Evolutionary conservation across 768 basidiomycete genomes (phyloP).

Genomic region (Lactarius sanguifluus): DNA sequence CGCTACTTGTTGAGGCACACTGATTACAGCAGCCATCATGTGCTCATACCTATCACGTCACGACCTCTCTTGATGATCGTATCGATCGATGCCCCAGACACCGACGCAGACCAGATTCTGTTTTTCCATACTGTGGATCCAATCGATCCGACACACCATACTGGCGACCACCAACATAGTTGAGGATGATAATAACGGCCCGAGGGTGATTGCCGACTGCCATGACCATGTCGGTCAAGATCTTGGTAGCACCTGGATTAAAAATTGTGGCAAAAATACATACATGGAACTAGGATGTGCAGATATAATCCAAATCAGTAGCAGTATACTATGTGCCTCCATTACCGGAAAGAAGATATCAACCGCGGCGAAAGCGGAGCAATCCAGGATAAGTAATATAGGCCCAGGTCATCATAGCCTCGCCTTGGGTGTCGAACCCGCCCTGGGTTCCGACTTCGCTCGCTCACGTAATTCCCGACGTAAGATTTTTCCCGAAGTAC

Average conservation of each 20-base stretch:
- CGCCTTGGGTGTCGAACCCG: conserved; percentile 9
- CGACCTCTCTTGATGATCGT: neutral
- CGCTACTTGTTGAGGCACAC: neutral
- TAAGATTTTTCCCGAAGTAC: conserved; percentile 86
- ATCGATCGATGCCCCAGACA: neutral
- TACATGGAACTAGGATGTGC: neutral
- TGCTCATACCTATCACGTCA: conserved; percentile 1
- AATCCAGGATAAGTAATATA: neutral
- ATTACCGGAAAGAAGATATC: neutral
- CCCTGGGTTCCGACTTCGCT: conserved; percentile 52
- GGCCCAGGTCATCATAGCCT: conserved; percentile 11
- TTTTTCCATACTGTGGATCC: no score
- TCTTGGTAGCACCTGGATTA: neutral
- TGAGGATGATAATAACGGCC: neutral
- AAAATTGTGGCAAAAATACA: neutral
- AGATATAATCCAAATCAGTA: neutral
- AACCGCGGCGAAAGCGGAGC: neutral
- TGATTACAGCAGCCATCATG: neutral
- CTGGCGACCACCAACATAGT: neutral
- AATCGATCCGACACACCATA: no score
- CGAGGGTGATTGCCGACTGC: neutral
- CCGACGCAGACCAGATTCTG: neutral
- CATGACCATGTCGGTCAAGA: neutral
- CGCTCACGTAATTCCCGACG: conserved; percentile 70
- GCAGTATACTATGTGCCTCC: neutral